phyloP scores from a whole-genome alignment of 2,329 filamentous ascomycete species.

The Botrytis aclada region DNA sequence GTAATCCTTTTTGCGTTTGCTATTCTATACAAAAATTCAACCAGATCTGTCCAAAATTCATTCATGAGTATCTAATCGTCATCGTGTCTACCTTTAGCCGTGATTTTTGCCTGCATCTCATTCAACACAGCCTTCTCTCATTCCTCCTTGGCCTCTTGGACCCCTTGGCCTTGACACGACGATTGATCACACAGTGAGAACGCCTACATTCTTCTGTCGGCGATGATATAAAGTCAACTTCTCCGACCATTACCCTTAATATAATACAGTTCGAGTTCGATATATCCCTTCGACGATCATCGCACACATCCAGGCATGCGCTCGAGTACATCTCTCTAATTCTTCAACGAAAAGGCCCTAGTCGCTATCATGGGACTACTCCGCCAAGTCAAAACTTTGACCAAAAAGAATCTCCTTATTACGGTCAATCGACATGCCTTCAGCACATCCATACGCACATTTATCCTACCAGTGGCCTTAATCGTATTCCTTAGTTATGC shows the following conservation, averaged over 20 bases:
- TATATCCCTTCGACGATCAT: neutral
- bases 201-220: neutral
- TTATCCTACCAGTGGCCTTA: slow-evolving; percentile 57
- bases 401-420: slow-evolving; percentile 60
- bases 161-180: neutral
- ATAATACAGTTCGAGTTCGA: neutral
- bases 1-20: neutral
- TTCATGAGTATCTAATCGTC: neutral
- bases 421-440: slow-evolving; percentile 52
- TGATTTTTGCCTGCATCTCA: neutral
- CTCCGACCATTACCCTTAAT: neutral
- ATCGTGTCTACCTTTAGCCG: neutral
- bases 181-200: neutral
- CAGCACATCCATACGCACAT: slow-evolving; percentile 53
- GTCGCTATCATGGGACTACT: slow-evolving; percentile 47
- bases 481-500: slow-evolving; percentile 65
- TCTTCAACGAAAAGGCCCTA: neutral
- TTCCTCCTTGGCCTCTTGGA: neutral
- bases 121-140: neutral
- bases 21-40: neutral
- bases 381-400: slow-evolving; percentile 59
- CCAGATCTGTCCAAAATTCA: neutral
- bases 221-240: neutral
- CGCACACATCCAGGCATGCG: neutral
- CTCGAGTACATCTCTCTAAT: neutral